phyloP scores from a whole-genome alignment of 148 eudicot species.

The Drosera capensis region DNA sequence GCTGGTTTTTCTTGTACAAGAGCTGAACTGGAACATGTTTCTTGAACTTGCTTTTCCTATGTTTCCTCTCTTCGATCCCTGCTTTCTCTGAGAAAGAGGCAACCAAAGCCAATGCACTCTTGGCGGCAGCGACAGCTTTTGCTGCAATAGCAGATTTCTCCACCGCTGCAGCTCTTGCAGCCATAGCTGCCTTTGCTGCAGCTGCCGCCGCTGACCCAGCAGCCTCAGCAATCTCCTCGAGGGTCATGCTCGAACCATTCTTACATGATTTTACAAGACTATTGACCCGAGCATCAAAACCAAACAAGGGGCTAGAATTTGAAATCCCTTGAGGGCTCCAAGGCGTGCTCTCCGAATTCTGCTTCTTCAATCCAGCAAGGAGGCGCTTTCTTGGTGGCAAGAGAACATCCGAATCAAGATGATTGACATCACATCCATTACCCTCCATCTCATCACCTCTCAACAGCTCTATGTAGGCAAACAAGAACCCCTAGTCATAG shows the following conservation, averaged over 20 bases:
- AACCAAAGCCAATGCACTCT: constrained; percentile 55
- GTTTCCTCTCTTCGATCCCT: constrained; percentile 15
- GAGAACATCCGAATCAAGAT: constrained; percentile 56
- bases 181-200: constrained; percentile 48
- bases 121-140: constrained; percentile 68
- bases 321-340: constrained; percentile 1
- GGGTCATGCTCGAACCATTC: constrained; percentile 42
- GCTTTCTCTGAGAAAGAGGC: constrained; percentile 31
- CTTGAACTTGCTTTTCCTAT: constrained; percentile 62
- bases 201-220: constrained; percentile 41
- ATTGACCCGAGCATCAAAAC: constrained; percentile 32
- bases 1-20: constrained; percentile 38
- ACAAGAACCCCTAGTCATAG: background rate
- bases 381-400: constrained; percentile 88
- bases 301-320: constrained; percentile 12
- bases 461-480: background rate
- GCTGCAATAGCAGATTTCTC: constrained; percentile 74
- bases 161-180: constrained; percentile 66
- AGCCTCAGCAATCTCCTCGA: constrained; percentile 53
- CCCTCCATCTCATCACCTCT: constrained; percentile 35
- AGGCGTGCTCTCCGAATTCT: constrained; percentile 27
- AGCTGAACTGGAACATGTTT: constrained; percentile 55
- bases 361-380: constrained; percentile 66
- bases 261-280: constrained; percentile 32
- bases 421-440: constrained; percentile 38